Evolutionary conservation across 805 yeast species (phyloP), one percentile per base, ranked within the genome.

Genomic region (Barnettozyma vustinii): DNA sequence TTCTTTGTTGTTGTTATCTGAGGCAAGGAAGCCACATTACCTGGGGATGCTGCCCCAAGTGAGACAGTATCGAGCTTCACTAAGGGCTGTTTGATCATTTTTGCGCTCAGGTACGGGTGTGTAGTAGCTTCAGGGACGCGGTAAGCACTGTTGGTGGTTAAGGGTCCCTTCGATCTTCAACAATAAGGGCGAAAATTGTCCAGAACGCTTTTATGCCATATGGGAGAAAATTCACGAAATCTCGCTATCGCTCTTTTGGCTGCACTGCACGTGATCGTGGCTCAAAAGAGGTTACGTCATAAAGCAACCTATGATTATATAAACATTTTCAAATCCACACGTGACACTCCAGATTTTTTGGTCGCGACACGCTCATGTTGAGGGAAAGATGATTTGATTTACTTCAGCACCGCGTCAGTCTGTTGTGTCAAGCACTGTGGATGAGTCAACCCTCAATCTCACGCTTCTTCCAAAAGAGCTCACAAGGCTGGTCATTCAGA

Each of bases 381-480:
- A 7, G 32, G 9, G 13, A 3, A 10, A 9, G 26, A 23, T 23
- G 26, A 23, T 23, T 12, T 10, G 13, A 27, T 12, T 27, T 27
- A 4, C 32, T 10, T 9, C 32, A 23, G 26, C 26, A 9, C 13
- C 10, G 32, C 33, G 16, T 13, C 33, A 30, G 33, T 30, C 8
- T 7, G 4, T 13, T 30, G 33, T 30, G 33, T 30, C 16, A 4
- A 30, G 33, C 13, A 36, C 23, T 18, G 39, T 4, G 39, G 20
- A 39, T 39, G 42, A 39, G 30, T 19, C 42, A 39, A 23, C 42
- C 42, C 27, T 39, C 42, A 6, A 39, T 39, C 27, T 39, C 42
- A 10, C 26, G 18, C 18, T 39, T 39, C 30, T 39, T 39, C 30
- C 42, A 15, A 13, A 39, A 23, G 42, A 39, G 30, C 18, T 9